Evolutionary conservation across 176 grass and related monocot genomes (phyloP), one percentile per base, ranked within the genome.

Genomic region (Alopecurus myosuroides): DNA sequence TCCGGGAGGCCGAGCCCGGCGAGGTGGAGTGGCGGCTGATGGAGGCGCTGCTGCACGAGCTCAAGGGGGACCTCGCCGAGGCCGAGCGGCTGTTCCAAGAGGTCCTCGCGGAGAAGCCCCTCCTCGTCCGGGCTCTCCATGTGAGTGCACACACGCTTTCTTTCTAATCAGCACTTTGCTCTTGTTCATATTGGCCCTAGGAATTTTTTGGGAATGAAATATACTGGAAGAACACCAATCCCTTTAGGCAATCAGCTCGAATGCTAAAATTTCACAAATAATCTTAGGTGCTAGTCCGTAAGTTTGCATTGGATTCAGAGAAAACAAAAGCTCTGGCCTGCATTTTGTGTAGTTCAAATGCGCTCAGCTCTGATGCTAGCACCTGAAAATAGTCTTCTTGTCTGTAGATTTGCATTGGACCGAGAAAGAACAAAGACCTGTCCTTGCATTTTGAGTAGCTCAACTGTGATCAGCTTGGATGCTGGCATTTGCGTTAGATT

Each of bases 21-120:
- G 91, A 94, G 70, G 63, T 92, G 56, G 97, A 98, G 76, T 98
- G 97, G 97, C 82, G 73, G 30, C 86, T 98, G 35, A 86, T 92
- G 82, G 92, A 88, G 83, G 97, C 91, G 58, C 81, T 91, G 41
- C 79, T 91, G 79, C 82, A 94, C 88, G 97, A 98, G 81, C 78
- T 85, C 34, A 91, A 81, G 29, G 97, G 93, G 9, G 89, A 88
- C 73, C 74, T 96, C 63, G 77, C 26, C 62, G 63, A 89, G 36
- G 97, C 97, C 55, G 91, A 99, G 84, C 79, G 41, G 8, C 77
- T 89, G 28, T 96, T 92, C 88, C 90, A 29, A 78, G 88, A 96
- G 70, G 84, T 99, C 42, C 89, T 96, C 41, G 86, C 82, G 20
- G 84, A 96, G 70, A 80, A 83, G 77, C 97, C 97, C 7, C 90